Evolutionary conservation across 257 asterid species (phyloP), one percentile per base, ranked within the genome.

Genomic region (Solanum lycopersicoides): DNA sequence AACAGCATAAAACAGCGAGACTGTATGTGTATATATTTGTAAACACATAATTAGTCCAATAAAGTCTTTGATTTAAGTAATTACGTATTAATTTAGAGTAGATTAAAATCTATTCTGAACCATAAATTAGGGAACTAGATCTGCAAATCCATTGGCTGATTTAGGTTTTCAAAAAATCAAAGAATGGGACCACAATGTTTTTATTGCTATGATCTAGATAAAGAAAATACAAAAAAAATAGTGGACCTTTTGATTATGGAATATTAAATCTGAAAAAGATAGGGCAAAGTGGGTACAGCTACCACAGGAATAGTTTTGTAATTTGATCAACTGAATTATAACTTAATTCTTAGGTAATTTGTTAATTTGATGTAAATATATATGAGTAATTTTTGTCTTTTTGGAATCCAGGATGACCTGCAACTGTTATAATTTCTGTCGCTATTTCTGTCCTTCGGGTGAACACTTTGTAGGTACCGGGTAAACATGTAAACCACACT

Each of bases 341-440:
- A 50, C 16, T 50, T 20, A 15, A 50, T 50, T 50, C 21, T 15
- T 50, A 50, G 7, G 60, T 50, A 15, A 50, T 65, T 63, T 28
- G 14, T 68, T 14, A 30, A 25, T 6, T 28, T 28, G 21, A 5
- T 14, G 20, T 68, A 68, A 68, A 28, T 66, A 12, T 9, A 9
- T n/a, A 65, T 10, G 3, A 65, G 16, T n/a, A n/a, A 65, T 25
- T 66, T 68, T 28, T 13, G 65, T 18, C 41, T 16, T 25, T 37
- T 4, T 12, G 7, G 0, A 37, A 6, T 1, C 39, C 0, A 35
- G 7, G 7, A 5, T 35, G 6, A 35, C 7, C 39, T 35, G 39
- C 0, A 2, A 1, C 1, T 6, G 39, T 1, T 35, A 35, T 4
- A 6, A 28, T n/a, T n/a, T n/a, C n/a, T n/a, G n/a, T 28, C 30